Percentiles rank a stretch among this genome's conserved stretches.
These are phyloP conservation scores for Omphalotus guepiniiformis DNA, from an alignment of 768 basidiomycete genomes.

Conservation along the genomic window DNA sequence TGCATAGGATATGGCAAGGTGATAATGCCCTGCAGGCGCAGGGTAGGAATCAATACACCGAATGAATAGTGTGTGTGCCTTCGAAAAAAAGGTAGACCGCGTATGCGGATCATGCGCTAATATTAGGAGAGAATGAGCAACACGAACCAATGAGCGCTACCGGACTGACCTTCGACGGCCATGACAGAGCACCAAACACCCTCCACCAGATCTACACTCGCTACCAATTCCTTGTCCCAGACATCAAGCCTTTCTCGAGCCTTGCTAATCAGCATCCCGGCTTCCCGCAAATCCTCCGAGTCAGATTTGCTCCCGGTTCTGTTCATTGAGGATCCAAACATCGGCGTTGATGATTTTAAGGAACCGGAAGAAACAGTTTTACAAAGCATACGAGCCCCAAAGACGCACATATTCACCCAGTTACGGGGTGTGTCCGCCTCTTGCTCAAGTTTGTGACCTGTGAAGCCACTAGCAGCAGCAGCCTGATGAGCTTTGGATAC, in stretches of 20 bases:
- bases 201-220: slow-evolving; percentile 60
- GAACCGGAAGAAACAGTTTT: slow-evolving; percentile 33
- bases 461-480: slow-evolving; percentile 20
- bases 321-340: not conserved
- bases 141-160: not conserved
- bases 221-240: slow-evolving; percentile 48
- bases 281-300: slow-evolving; percentile 61
- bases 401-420: slow-evolving; percentile 76
- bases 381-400: slow-evolving; percentile 77
- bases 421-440: slow-evolving; percentile 61
- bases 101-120: slow-evolving; percentile 63
- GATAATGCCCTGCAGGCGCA: slow-evolving; percentile 62
- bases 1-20: slow-evolving; percentile 73
- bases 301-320: slow-evolving; percentile 35
- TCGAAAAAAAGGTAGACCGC: slow-evolving; percentile 54
- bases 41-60: slow-evolving; percentile 44
- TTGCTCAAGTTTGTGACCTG: slow-evolving; percentile 23
- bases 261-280: slow-evolving; percentile 53
- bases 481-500: slow-evolving; percentile 77
- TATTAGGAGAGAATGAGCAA: not conserved
- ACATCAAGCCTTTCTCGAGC: slow-evolving; percentile 51
- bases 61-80: slow-evolving; percentile 49
- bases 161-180: slow-evolving; percentile 57
- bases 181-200: slow-evolving; percentile 72
- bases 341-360: not conserved